Percentiles rank a stretch among this genome's conserved stretches.
phyloP scores from a whole-genome alignment of 768 basidiomycete species.

The Pleurotus tuoliensis region DNA sequence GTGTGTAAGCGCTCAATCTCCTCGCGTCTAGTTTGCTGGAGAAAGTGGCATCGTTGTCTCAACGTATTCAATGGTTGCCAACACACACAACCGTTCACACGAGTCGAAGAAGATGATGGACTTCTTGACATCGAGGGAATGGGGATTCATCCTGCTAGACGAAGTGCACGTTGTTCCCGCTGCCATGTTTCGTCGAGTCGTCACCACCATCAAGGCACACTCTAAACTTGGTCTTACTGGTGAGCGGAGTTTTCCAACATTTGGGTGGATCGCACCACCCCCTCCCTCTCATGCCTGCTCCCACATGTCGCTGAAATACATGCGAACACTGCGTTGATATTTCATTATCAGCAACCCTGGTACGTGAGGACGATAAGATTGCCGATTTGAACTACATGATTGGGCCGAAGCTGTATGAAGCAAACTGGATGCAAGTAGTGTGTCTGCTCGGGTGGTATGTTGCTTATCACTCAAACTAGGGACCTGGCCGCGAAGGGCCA shows the following conservation, averaged over 20 bases:
- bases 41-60: slow-evolving; percentile 98
- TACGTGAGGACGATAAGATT: slow-evolving; percentile 99
- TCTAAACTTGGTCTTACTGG: slow-evolving; percentile 97
- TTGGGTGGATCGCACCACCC: slow-evolving; percentile 5
- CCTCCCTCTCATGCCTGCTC: neutral
- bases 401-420: slow-evolving; percentile 98
- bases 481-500: slow-evolving; percentile 98
- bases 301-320: neutral
- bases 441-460: slow-evolving; percentile 9
- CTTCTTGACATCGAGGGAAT: slow-evolving; percentile 95
- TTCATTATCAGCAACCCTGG: slow-evolving; percentile 74
- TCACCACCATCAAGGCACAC: slow-evolving; percentile 98
- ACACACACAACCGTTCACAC: slow-evolving; percentile 97
- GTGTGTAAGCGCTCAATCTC: slow-evolving; percentile 5
- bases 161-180: slow-evolving; percentile 99
- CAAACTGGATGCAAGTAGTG: slow-evolving; percentile 87
- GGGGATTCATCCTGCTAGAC: slow-evolving; percentile 97
- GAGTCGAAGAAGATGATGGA: slow-evolving; percentile 99
- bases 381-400: slow-evolving; percentile 99
- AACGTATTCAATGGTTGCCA: slow-evolving; percentile 99
- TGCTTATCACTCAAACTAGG: slow-evolving; percentile 27
- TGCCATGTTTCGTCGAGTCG: slow-evolving; percentile 96
- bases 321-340: neutral
- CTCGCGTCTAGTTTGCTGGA: slow-evolving; percentile 72
- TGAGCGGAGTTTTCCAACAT: slow-evolving; percentile 28